Evolutionary conservation across 2,329 filamentous ascomycete genomes (phyloP).

Genomic region (Cryphonectria nitschkei): DNA sequence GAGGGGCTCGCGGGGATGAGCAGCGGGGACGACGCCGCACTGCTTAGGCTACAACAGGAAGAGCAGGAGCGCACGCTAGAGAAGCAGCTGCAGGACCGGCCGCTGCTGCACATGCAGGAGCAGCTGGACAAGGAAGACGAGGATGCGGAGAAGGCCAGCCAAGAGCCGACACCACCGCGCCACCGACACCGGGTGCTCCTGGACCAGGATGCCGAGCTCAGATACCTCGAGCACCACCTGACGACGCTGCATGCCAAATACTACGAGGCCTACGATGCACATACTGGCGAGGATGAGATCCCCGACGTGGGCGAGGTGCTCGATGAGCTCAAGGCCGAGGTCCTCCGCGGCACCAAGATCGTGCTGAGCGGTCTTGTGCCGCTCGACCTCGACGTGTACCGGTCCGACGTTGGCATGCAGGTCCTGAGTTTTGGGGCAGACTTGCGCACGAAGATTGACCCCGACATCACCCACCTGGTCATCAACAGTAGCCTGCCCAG

Average conservation of each 20-base stretch:
- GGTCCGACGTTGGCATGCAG: constrained; percentile 86
- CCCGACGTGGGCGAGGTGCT: constrained; percentile 89
- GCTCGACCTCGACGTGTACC: constrained; percentile 75
- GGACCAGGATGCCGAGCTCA: constrained; percentile 85
- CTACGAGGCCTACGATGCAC: constrained; percentile 78
- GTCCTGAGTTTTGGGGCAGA: constrained; percentile 82
- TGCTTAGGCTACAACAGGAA: constrained; percentile 75
- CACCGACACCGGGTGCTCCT: constrained; percentile 76
- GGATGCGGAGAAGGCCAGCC: constrained; percentile 53
- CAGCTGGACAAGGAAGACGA: constrained; percentile 85
- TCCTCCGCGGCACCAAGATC: constrained; percentile 75
- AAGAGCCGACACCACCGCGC: constrained; percentile 42
- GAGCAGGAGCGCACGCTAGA: constrained; percentile 87
- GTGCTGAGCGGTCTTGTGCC: constrained; percentile 92
- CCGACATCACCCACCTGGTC: constrained; percentile 73
- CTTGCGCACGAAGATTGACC: constrained; percentile 59
- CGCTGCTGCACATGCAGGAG: constrained; percentile 89
- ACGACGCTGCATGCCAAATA: constrained; percentile 76
- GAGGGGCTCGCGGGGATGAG: constrained; percentile 79
- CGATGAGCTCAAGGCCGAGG: constrained; percentile 75
- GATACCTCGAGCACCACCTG: constrained; percentile 75
- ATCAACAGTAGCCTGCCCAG: constrained; percentile 72
- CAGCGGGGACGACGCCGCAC: constrained; percentile 66
- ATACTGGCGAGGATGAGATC: constrained; percentile 59
- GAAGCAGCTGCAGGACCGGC: constrained; percentile 86